phyloP scores from a whole-genome alignment of 192 early-diverging fungal genomes.

The Coemansia sp. region DNA sequence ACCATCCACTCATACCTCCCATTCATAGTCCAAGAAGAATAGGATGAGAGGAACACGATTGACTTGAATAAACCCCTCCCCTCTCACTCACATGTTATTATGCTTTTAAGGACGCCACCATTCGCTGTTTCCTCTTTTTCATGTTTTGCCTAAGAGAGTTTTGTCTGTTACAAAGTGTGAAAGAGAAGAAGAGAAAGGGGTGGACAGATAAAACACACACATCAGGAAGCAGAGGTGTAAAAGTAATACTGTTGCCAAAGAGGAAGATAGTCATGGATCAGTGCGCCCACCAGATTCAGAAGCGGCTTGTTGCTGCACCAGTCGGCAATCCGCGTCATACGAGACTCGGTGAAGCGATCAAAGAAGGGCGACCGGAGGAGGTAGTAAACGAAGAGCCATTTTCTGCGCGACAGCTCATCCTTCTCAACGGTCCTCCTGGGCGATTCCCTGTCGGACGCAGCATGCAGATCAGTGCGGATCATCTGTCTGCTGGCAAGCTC shows the following conservation, averaged over 20 bases:
- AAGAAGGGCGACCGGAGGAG: constrained; percentile 86
- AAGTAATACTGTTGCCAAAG: constrained; percentile 90
- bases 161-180: no score
- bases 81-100: no score
- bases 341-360: constrained; percentile 66
- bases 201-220: no score
- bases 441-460: constrained; percentile 4
- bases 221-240: constrained; percentile 70
- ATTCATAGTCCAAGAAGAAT: neutral
- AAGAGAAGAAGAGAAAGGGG: no score
- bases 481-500: constrained; percentile 63
- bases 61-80: neutral
- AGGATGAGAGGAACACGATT: neutral
- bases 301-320: constrained; percentile 72
- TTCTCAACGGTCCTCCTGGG: constrained; percentile 70
- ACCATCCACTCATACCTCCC: neutral
- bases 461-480: constrained; percentile 44
- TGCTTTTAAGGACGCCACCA: no score
- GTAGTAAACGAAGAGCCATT: constrained; percentile 77
- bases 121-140: no score
- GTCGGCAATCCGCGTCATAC: constrained; percentile 65
- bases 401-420: constrained; percentile 72
- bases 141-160: no score
- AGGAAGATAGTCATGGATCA: constrained; percentile 85
- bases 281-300: constrained; percentile 73